A percentile compares a stretch with the other conserved stretches of the same genome.
These are phyloP conservation scores for Magnusiomyces fungicola DNA, from an alignment of 1,139 yeast genomes.

Conservation along the genomic window DNA sequence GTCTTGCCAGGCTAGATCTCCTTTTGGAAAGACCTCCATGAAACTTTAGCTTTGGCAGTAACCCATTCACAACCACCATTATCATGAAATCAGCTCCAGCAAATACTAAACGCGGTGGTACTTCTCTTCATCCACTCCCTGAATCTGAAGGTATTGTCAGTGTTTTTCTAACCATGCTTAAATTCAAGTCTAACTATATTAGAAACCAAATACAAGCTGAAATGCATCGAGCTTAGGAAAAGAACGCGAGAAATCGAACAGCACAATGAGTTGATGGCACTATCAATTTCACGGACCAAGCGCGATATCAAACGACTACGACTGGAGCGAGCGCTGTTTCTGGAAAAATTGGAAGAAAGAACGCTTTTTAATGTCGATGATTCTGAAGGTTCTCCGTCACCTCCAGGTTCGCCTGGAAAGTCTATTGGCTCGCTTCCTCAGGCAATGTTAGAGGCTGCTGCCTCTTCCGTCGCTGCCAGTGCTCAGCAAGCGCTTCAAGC, in stretches of 20 bases:
- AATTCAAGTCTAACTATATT: not conserved
- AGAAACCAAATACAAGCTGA: conserved; percentile 42
- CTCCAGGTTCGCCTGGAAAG: conserved; percentile 2
- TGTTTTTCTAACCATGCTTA: not conserved
- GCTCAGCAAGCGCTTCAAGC: conserved; percentile 5
- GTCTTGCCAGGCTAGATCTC: not conserved
- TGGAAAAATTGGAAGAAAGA: conserved; percentile 62
- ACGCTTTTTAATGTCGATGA: not conserved
- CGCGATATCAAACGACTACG: conserved; percentile 71
- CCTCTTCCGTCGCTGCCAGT: conserved; percentile 5
- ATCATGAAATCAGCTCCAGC: conserved; percentile 10
- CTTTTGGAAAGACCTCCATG: not conserved
- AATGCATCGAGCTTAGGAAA: conserved; percentile 64
- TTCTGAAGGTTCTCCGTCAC: conserved; percentile 1
- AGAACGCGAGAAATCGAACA: conserved; percentile 71
- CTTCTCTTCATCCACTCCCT: conserved; percentile 5
- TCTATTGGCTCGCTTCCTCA: conserved; percentile 4
- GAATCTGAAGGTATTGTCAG: conserved; percentile 13
- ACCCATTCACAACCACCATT: too few relatives aligned
- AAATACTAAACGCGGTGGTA: conserved; percentile 7
- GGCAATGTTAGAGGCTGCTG: conserved; percentile 4
- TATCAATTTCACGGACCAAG: conserved; percentile 74
- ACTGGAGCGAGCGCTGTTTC: conserved; percentile 69
- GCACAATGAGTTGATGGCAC: conserved; percentile 67
- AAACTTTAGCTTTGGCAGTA: too few relatives aligned